A percentile compares a stretch with the other conserved stretches of the same genome.
These are phyloP conservation scores for Chloris gayana DNA, from an alignment of 176 grass and related monocot species.

Conservation along the genomic window DNA sequence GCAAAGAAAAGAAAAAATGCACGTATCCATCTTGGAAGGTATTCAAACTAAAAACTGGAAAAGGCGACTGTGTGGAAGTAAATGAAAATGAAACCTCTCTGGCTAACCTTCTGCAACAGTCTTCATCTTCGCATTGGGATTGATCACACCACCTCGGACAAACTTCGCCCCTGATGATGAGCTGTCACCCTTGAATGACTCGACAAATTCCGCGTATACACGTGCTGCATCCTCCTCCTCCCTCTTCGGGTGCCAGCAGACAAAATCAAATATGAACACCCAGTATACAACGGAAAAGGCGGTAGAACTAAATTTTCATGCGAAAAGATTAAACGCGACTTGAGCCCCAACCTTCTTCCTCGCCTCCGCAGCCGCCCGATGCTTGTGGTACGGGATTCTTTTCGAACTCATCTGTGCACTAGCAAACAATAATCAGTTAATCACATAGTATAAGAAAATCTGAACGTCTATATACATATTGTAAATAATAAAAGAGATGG, in stretches of 20 bases:
- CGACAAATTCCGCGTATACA: constrained; percentile 90
- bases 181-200: constrained; percentile 84
- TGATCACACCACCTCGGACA: constrained; percentile 89
- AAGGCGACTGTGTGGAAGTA: constrained; percentile 10
- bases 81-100: constrained; percentile 29
- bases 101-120: constrained; percentile 72
- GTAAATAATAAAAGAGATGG: no score
- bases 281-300: background rate
- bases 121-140: constrained; percentile 87
- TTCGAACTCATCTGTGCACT: constrained; percentile 75
- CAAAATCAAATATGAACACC: constrained; percentile 1
- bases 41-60: constrained; percentile 37
- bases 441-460: constrained; percentile 28
- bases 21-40: constrained; percentile 51
- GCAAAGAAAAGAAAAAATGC: constrained; percentile 55
- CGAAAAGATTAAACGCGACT: constrained; percentile 12
- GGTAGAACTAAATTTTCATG: background rate
- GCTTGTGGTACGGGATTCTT: constrained; percentile 79
- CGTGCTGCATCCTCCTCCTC: constrained; percentile 93
- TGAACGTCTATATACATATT: background rate
- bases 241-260: constrained; percentile 54
- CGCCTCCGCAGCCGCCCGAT: constrained; percentile 90
- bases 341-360: constrained; percentile 79
- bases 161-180: constrained; percentile 77
- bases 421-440: constrained; percentile 24